Evolutionary conservation across 352 stramenopile species (phyloP).

Genomic region (Globisporangium echinulatum): DNA sequence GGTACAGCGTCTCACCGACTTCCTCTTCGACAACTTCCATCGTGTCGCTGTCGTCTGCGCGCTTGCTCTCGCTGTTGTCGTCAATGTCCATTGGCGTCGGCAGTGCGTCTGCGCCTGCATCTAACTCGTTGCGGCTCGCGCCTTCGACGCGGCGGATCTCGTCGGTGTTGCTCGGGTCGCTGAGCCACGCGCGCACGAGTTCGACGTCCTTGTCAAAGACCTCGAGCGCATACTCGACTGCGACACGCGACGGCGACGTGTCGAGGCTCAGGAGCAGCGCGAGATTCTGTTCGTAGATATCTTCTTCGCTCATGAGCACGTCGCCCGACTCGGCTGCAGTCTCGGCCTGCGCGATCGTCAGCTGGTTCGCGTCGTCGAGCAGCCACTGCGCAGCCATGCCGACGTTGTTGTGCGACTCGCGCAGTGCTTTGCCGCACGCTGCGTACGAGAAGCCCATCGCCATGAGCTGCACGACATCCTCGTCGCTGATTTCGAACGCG

Average conservation of each 20-base stretch:
- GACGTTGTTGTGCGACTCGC: conserved; percentile 60
- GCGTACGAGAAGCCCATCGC: conserved; percentile 87
- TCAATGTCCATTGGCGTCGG: conserved; percentile 1
- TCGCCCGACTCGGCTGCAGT: conserved; percentile 41
- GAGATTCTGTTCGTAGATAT: conserved; percentile 61
- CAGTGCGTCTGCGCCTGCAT: conserved; percentile 28
- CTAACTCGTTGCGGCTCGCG: conserved; percentile 4
- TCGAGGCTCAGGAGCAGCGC: conserved; percentile 65
- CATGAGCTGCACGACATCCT: conserved; percentile 86
- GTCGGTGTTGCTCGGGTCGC: conserved; percentile 42
- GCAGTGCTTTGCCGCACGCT: conserved; percentile 60
- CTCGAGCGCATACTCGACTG: conserved; percentile 52
- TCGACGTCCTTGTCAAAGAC: conserved; percentile 65
- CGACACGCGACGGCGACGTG: conserved; percentile 40
- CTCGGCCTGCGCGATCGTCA: conserved; percentile 59
- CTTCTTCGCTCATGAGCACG: conserved; percentile 46
- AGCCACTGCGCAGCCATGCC: conserved; percentile 78
- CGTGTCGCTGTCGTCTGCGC: conserved; percentile 36
- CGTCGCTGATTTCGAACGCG: conserved; percentile 45
- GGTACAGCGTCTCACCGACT: conserved; percentile 72
- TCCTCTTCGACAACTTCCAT: conserved; percentile 56
- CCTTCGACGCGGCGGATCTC: conserved; percentile 62
- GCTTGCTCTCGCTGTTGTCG: conserved; percentile 18
- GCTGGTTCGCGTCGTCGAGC: conserved; percentile 72
- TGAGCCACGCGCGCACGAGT: conserved; percentile 56